A percentile compares a stretch with the other conserved stretches of the same genome.
Conservation (phyloP, 305 asterid genomes). For the Withania somnifera region DNA sequence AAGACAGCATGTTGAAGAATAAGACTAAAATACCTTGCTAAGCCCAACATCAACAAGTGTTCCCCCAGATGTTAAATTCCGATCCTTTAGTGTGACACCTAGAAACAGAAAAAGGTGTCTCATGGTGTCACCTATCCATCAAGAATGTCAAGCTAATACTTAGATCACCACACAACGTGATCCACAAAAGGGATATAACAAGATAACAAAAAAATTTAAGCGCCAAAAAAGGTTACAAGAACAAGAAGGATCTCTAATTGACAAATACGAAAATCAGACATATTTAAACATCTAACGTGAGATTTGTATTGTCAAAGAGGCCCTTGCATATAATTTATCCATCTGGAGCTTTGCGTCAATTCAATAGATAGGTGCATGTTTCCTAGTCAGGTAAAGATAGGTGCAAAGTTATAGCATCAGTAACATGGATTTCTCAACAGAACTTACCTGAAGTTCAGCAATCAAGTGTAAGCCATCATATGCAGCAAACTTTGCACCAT, state of each 20-base stretch:
- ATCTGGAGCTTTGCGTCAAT: not conserved
- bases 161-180: not conserved
- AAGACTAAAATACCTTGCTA: constrained; percentile 43
- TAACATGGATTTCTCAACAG: constrained; percentile 36
- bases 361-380: constrained; percentile 8
- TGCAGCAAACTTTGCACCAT: constrained; percentile 45
- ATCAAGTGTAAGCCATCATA: constrained; percentile 91
- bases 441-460: constrained; percentile 85
- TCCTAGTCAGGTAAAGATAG: no score
- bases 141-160: not conserved
- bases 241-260: not conserved
- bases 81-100: constrained; percentile 64
- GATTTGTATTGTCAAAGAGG: not conserved
- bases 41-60: constrained; percentile 95
- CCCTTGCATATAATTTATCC: not conserved
- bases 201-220: not conserved
- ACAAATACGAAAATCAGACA: not conserved
- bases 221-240: not conserved
- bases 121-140: not conserved
- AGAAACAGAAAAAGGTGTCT: not conserved
- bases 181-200: not conserved
- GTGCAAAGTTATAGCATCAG: constrained; percentile 55
- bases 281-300: not conserved
- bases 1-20: not conserved
- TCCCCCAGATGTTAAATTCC: constrained; percentile 31